These are phyloP conservation scores for Coemansia sp. DNA, from an alignment of 192 early-diverging fungal genomes.

Conservation along the genomic window DNA sequence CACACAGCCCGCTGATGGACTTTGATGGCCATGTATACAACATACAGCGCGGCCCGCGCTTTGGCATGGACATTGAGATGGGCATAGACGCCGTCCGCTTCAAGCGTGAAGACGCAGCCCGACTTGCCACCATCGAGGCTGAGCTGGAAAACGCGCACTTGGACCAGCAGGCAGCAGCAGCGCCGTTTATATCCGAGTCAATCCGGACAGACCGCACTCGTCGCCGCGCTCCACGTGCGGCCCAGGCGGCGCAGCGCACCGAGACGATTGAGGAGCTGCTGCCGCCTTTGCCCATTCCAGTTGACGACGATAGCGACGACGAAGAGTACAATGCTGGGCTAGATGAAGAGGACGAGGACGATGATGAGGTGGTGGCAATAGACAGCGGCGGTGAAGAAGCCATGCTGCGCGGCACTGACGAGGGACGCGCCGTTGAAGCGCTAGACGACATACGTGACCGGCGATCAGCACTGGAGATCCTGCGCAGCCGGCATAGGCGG, in stretches of 20 bases:
- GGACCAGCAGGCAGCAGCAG: slow-evolving; percentile 31
- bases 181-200: slow-evolving; percentile 30
- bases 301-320: slow-evolving; percentile 62
- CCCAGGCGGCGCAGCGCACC: not conserved
- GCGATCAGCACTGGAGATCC: slow-evolving; percentile 27
- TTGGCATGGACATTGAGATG: slow-evolving; percentile 59
- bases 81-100: slow-evolving; percentile 45
- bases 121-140: slow-evolving; percentile 40
- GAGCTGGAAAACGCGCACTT: slow-evolving; percentile 56
- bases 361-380: slow-evolving; percentile 8
- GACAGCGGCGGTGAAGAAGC: slow-evolving; percentile 43
- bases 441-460: slow-evolving; percentile 16
- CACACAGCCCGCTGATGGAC: slow-evolving; percentile 60
- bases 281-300: slow-evolving; percentile 49
- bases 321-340: slow-evolving; percentile 56
- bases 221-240: slow-evolving; percentile 11
- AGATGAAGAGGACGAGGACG: slow-evolving; percentile 60
- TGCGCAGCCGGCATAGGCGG: slow-evolving; percentile 36
- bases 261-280: slow-evolving; percentile 40
- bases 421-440: not conserved
- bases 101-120: slow-evolving; percentile 54
- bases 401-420: slow-evolving; percentile 1
- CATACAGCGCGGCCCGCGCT: slow-evolving; percentile 57
- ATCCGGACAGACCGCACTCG: slow-evolving; percentile 12
- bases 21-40: slow-evolving; percentile 67